These are phyloP conservation scores for Ustulina deusta DNA, from an alignment of 2,329 filamentous ascomycete species.

Conservation along the genomic window DNA sequence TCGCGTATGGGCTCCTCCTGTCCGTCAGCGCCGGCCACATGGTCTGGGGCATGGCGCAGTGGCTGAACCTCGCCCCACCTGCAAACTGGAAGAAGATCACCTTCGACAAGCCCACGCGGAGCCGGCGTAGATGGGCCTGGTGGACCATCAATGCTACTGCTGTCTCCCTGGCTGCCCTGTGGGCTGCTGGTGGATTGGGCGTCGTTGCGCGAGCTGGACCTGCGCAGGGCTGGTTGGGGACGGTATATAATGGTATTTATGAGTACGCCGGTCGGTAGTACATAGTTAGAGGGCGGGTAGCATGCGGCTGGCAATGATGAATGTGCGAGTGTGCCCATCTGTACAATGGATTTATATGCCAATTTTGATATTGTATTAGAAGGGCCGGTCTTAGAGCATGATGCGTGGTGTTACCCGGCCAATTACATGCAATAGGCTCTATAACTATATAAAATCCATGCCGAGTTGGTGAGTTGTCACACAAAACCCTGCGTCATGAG, in stretches of 20 bases:
- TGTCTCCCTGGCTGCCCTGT: constrained; percentile 70
- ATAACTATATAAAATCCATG: no score
- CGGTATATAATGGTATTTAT: constrained; percentile 80
- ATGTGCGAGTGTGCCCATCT: background rate
- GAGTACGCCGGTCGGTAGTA: constrained; percentile 36
- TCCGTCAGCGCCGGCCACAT: constrained; percentile 79
- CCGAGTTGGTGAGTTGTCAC: background rate
- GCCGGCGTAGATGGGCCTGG: constrained; percentile 73
- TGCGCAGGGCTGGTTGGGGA: constrained; percentile 82
- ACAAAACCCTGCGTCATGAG: no score
- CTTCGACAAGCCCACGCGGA: constrained; percentile 63
- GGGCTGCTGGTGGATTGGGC: constrained; percentile 84
- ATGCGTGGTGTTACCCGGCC: background rate
- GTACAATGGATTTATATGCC: background rate
- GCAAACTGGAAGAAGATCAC: constrained; percentile 62
- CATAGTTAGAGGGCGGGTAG: background rate
- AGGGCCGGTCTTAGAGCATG: background rate
- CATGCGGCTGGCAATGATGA: background rate
- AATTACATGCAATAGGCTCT: background rate
- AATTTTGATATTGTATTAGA: background rate
- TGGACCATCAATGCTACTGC: constrained; percentile 76
- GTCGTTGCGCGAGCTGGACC: constrained; percentile 79
- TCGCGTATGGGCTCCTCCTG: constrained; percentile 77
- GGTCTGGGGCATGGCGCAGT: constrained; percentile 87
- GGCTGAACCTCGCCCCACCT: constrained; percentile 75